Evolutionary conservation across 2,329 filamentous ascomycete genomes (phyloP), one percentile per base, ranked within the genome.

Genomic region (Lasiodiplodia citricola): DNA sequence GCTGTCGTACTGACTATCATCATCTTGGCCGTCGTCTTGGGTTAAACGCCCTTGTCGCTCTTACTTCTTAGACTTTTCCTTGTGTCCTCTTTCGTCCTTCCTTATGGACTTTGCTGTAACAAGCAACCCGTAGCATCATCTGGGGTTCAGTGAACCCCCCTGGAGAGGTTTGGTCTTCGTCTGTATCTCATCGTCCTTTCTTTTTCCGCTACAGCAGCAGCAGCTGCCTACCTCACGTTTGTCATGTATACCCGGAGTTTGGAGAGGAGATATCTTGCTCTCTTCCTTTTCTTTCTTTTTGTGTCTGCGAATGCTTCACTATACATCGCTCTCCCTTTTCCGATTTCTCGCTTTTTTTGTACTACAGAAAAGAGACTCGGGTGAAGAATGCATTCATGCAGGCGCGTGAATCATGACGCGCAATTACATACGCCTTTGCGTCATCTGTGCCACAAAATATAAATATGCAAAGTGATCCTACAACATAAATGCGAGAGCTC

Each of bases 1-100:
- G 91, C 92, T 1, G 88, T 99, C 58, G 96, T 99, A 70, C 80
- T 98, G 75, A 91, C 93, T 3, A 93, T 99, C 73, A 90, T 99
- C 55, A 86, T 99, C 70, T 82, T 99, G 73, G 96, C 96, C 16
- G 92, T 95, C 65, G 89, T 94, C 64, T 78, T 97, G 74, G 91
- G 92, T 69, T 96, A 76, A 83, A 14, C 13, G 23, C n/a, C 4
- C 35, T 63, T 35, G n/a, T 37, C 28, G 6, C 35, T 35, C 21
- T 44, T n/a, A 4, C 14, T 41, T 25, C 13, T 44, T 21, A n/a
- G 28, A 16, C 44, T 37, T 38, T 25, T 31, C 6, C 23, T 35
- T 38, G 28, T 31, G 14, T 62, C 21, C 37, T 44, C 21, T n/a
- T 41, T 60, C 13, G n/a, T 10, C 37, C 56, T 28, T 37, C 14